Conservation (phyloP, 1,284 basidiomycete genomes). For the Cutaneotrichosporon sp. region DNA sequence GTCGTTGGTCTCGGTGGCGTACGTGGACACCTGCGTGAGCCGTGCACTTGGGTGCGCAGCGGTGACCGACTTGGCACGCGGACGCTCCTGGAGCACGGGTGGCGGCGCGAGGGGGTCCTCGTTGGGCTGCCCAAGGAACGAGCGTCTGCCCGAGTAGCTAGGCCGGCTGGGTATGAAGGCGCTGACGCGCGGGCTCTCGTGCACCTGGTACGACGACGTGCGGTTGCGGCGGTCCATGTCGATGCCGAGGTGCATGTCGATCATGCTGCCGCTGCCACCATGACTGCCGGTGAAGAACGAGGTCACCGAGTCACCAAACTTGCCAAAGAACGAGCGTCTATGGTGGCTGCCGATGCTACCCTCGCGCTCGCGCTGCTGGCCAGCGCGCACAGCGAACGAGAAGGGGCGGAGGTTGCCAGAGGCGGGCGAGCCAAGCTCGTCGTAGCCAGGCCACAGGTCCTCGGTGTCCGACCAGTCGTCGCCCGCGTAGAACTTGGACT, state of each 20-base stretch:
- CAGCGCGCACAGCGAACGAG: constrained; percentile 51
- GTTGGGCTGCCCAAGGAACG: neutral
- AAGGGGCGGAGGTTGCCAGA: constrained; percentile 45
- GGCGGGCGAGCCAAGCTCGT: constrained; percentile 23
- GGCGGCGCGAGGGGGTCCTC: neutral
- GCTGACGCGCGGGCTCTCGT: constrained; percentile 42
- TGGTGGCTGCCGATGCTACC: constrained; percentile 33
- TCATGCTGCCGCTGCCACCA: constrained; percentile 76
- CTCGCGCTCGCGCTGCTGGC: constrained; percentile 40
- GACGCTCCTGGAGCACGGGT: neutral
- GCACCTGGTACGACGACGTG: constrained; percentile 34
- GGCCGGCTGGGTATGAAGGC: constrained; percentile 48
- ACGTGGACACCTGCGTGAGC: constrained; percentile 37
- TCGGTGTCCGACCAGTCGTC: constrained; percentile 35
- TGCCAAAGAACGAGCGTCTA: constrained; percentile 59
- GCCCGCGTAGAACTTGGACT: constrained; percentile 17
- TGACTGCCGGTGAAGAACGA: constrained; percentile 82
- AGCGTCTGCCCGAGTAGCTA: constrained; percentile 31
- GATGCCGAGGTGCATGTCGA: constrained; percentile 74
- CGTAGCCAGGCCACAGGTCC: constrained; percentile 39
- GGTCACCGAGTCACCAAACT: constrained; percentile 65
- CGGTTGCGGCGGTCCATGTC: constrained; percentile 47
- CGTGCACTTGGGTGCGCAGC: constrained; percentile 28
- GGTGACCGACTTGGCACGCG: constrained; percentile 13
- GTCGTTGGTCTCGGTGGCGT: constrained; percentile 20